A percentile compares a stretch with the other conserved stretches of the same genome.
Evolutionary conservation across 1,284 basidiomycete genomes (phyloP).

Genomic region (Leccinum cinnamomeum): DNA sequence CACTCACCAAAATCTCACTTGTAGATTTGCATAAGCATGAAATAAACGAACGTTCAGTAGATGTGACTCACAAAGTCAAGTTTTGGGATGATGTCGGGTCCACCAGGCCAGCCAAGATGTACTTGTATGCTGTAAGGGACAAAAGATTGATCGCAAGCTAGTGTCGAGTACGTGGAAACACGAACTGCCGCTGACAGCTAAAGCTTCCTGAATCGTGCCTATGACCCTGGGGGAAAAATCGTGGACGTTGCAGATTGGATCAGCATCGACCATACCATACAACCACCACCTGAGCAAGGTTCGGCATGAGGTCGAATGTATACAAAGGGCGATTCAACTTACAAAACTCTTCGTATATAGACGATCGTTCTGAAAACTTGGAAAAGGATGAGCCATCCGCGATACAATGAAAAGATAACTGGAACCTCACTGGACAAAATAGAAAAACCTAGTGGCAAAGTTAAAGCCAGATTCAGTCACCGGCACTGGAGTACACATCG

Average conservation of each 20-base stretch:
- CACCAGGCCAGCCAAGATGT: not conserved
- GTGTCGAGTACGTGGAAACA: not conserved
- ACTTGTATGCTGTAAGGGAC: not conserved
- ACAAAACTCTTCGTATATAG: constrained; percentile 12
- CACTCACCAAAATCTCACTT: not conserved
- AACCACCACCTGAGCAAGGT: not conserved
- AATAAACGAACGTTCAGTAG: not conserved
- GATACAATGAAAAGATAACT: not conserved
- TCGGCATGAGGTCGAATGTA: not conserved
- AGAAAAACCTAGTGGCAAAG: not conserved
- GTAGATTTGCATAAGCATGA: not conserved
- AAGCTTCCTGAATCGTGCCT: not conserved
- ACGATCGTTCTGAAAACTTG: constrained; percentile 15
- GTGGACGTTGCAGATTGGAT: not conserved
- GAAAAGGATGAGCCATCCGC: not conserved
- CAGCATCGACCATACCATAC: not conserved
- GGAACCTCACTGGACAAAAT: constrained; percentile 4
- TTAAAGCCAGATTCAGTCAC: not conserved
- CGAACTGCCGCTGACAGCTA: not conserved
- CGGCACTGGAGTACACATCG: not conserved
- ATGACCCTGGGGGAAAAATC: not conserved
- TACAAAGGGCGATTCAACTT: not conserved
- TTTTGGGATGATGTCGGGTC: not conserved
- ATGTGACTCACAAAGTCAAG: not conserved
- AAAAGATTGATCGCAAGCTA: not conserved